Evolutionary conservation across 768 basidiomycete genomes (phyloP), one percentile per base, ranked within the genome.

Genomic region (Mycena kentingensis): DNA sequence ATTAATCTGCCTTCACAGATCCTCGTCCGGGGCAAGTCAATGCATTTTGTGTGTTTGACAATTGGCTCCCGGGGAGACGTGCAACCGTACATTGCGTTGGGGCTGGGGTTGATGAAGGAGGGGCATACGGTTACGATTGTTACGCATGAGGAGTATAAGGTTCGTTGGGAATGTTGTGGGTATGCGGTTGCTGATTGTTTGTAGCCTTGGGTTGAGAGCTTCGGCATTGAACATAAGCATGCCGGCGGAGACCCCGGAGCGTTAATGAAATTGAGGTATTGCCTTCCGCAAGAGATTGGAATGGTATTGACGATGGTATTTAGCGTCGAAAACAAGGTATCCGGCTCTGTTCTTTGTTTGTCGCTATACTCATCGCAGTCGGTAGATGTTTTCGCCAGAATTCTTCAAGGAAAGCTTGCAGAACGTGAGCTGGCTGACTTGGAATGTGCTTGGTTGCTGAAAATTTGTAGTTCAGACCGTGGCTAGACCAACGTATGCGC

Each of bases 211-310:
- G 69, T 87, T 26, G 74, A 76, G 52, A 75, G 80, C 6, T 87
- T 82, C 63, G 82, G 79, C 3, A 72, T 88, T 50, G 70, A 67
- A 31, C 83, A 85, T 65, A 74, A 83, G 24, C 76, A 77, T 29
- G 83, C 84, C 15, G 86, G 85, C 2, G 86, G 85, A 5, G 85
- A 88, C 67, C 85, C 85, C 0, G 84, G 81, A 0, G 80, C 81
- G 2, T 62, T 87, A 63, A 87, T 87, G 85, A 83, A 84, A 60
- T 70, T 87, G 4, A 82, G 67, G 73, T n/a, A n/a, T n/a, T n/a
- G n/a, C n/a, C n/a, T n/a, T n/a, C n/a, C n/a, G n/a, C n/a, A n/a
- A n/a, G n/a, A n/a, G n/a, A n/a, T n/a, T n/a, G n/a, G n/a, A n/a
- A n/a, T n/a, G n/a, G n/a, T n/a, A n/a, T n/a, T n/a, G n/a, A 13